phyloP scores from a whole-genome alignment of 2,329 filamentous ascomycete species.

The Phialophora tarda region DNA sequence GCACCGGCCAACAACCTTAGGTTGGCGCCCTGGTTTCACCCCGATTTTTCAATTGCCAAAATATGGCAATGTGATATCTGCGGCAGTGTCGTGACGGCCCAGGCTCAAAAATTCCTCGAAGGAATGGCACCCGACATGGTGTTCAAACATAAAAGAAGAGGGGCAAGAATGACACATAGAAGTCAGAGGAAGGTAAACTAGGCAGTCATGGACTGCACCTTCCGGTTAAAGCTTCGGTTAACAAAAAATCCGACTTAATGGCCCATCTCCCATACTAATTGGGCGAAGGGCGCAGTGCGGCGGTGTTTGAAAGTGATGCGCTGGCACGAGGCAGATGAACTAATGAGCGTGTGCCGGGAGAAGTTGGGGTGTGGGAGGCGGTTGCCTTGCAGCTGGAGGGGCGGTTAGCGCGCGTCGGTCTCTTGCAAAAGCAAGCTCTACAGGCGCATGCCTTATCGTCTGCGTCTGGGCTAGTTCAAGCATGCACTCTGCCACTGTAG shows the following conservation, averaged over 20 bases:
- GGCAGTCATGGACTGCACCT: background rate
- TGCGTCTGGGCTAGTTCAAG: background rate
- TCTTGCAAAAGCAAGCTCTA: background rate
- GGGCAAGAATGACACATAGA: background rate
- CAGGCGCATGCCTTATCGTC: background rate
- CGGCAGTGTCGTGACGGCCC: background rate
- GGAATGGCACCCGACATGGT: background rate
- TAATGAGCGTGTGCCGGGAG: background rate
- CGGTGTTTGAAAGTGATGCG: conserved; percentile 6
- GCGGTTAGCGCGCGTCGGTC: background rate
- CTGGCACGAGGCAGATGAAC: background rate
- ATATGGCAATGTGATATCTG: background rate
- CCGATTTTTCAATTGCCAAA: background rate
- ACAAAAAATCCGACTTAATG: background rate
- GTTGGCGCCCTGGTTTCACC: background rate
- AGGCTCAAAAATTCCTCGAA: background rate
- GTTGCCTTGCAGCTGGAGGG: background rate
- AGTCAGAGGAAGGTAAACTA: background rate
- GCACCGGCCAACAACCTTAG: background rate
- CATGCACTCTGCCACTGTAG: conserved; percentile 11
- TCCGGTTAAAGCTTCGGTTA: background rate
- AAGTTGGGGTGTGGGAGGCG: background rate
- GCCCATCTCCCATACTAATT: background rate
- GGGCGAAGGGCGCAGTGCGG: background rate
- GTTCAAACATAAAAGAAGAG: background rate